These are phyloP conservation scores for Phytophthora agathidicida DNA, from an alignment of 352 stramenopile species.

Conservation along the genomic window DNA sequence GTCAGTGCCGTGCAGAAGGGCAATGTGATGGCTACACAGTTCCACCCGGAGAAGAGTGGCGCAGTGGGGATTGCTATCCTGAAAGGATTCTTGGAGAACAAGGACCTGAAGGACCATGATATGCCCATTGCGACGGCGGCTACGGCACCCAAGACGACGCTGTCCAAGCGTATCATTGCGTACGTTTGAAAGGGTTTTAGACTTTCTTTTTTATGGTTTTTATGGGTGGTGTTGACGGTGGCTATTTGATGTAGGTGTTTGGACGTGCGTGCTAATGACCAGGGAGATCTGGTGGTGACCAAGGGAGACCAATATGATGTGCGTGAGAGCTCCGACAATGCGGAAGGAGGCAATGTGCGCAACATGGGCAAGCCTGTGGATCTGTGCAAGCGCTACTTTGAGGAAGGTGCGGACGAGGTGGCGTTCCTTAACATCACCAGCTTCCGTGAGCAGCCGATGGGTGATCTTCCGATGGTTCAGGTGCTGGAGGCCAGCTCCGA, in stretches of 20 bases:
- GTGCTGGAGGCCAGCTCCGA: constrained; percentile 96
- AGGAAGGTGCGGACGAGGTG: constrained; percentile 97
- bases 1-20: constrained; percentile 95
- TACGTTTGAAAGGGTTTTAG: constrained; percentile 30
- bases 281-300: constrained; percentile 97
- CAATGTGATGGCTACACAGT: constrained; percentile 98
- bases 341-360: constrained; percentile 90
- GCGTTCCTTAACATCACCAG: constrained; percentile 99
- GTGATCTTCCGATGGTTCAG: constrained; percentile 96
- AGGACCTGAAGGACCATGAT: constrained; percentile 55
- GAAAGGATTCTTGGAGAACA: constrained; percentile 92
- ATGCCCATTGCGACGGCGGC: constrained; percentile 35
- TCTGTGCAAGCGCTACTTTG: constrained; percentile 95
- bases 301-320: constrained; percentile 99
- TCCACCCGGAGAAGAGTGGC: constrained; percentile 99
- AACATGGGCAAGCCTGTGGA: constrained; percentile 98
- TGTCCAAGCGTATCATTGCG: constrained; percentile 97
- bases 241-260: constrained; percentile 78
- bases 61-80: constrained; percentile 92
- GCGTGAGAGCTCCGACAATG: constrained; percentile 80
- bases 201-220: not conserved
- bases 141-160: constrained; percentile 55
- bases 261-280: constrained; percentile 96
- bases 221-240: constrained; percentile 9
- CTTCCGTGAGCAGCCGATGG: constrained; percentile 96